Percentiles rank a stretch among this genome's conserved stretches.
Evolutionary conservation across 2,329 filamentous ascomycete genomes (phyloP).

Genomic region (Plenodomus biglobosus): DNA sequence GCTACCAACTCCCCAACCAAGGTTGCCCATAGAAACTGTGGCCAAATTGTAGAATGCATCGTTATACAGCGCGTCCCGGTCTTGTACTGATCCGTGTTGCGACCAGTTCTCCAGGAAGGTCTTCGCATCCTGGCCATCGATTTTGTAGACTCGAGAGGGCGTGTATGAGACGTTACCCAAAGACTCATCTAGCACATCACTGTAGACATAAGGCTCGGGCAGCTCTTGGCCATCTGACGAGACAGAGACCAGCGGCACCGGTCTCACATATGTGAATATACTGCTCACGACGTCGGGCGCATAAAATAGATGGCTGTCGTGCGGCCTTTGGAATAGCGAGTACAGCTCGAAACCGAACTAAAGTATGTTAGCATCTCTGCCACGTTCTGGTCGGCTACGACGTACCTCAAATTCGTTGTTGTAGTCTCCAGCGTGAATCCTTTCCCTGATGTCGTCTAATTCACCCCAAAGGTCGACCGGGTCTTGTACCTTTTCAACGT

Average conservation of each 20-base stretch:
- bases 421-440: conserved; percentile 43
- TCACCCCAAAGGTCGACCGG: conserved; percentile 47
- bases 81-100: conserved; percentile 54
- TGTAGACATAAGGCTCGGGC: conserved; percentile 60
- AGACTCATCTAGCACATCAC: conserved; percentile 49
- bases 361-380: conserved; percentile 5
- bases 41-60: conserved; percentile 52
- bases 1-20: conserved; percentile 47
- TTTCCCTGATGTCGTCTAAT: conserved; percentile 44
- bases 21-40: conserved; percentile 46
- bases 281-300: conserved; percentile 56
- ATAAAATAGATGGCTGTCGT: conserved; percentile 67
- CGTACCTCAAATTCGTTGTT: conserved; percentile 46
- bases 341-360: conserved; percentile 41
- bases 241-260: conserved; percentile 59
- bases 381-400: not conserved
- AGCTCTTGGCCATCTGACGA: conserved; percentile 55
- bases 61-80: conserved; percentile 60
- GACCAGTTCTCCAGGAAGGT: conserved; percentile 54
- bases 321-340: conserved; percentile 54
- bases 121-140: conserved; percentile 59
- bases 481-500: conserved; percentile 49
- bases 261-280: conserved; percentile 55
- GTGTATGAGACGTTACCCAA: conserved; percentile 46
- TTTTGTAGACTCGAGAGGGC: conserved; percentile 55